Evolutionary conservation across 2,329 filamentous ascomycete species (phyloP), one percentile per base, ranked within the genome.

Genomic region (Pleurostoma richardsiae): DNA sequence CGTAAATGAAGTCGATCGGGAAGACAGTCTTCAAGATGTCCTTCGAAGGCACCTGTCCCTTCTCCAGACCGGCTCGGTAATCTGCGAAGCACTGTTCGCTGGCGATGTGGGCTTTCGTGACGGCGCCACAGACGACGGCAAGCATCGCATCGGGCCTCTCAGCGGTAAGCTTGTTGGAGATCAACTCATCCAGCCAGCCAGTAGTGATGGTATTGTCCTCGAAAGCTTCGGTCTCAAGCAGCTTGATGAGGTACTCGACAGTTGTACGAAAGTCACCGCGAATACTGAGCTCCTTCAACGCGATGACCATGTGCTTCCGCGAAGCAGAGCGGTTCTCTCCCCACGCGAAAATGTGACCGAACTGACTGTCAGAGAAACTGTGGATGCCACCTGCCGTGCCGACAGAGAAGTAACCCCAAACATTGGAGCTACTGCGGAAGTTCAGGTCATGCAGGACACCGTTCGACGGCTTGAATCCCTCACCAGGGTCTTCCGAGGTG

Each of bases 331-430:
- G 85, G 75, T 95, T 99, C 78, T 99, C 94, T 51, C 94, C 94
- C 59, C 97, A 99, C 44, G 94, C 95, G 69, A 99, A 99, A 58
- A 99, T 99, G 72, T 99, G 94, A 71, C 94, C 94, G 59, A 99
- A 99, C 65, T 99, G 94, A 62, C 88, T 95, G 74, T 99, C 94
- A 6, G 94, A 97, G 79, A 96, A 99, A 70, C 90, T 96, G 82
- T 99, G 94, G 56, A 99, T 99, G 70, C 91, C 91, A 73, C 91
- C 92, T 47, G 90, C 86, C 7, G 91, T 94, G 74, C 91, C 89
- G 67, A 99, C 94, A 45, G 94, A 99, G 83, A 99, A 99, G 73
- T 99, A 99, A 79, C 94, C 94, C 94, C 94, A 99, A 47, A 97
- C 94, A 58, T 99, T 99, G 53, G 94, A 97, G 67, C 90, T 96